phyloP scores from a whole-genome alignment of 169 alveolate genomes.

The Cryptosporidium xiaoi region DNA sequence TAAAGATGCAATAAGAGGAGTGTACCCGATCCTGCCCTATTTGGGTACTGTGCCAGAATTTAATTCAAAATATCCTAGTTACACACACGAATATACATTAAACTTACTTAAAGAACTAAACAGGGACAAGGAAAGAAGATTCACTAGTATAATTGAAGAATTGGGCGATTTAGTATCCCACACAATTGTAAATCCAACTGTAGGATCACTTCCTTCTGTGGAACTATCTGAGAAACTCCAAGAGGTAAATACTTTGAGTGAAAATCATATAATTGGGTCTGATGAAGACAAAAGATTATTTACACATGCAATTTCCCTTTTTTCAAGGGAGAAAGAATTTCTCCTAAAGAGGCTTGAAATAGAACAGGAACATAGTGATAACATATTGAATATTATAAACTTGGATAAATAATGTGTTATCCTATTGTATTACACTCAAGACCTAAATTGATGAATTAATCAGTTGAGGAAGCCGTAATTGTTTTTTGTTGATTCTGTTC shows the following conservation, averaged over 20 bases:
- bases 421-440: no score
- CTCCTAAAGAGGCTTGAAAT: not conserved
- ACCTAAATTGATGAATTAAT: not conserved
- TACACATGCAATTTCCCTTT: constrained; percentile 60
- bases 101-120: constrained; percentile 5
- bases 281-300: constrained; percentile 23
- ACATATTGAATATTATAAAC: constrained; percentile 33
- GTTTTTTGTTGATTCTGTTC: constrained; percentile 48
- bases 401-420: no score
- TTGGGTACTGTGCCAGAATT: constrained; percentile 1
- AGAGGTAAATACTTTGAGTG: constrained; percentile 45
- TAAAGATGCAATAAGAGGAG: constrained; percentile 38
- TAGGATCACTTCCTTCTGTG: constrained; percentile 42
- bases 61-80: constrained; percentile 16
- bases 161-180: constrained; percentile 12
- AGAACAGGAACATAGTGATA: constrained; percentile 53
- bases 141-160: constrained; percentile 13
- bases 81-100: constrained; percentile 11
- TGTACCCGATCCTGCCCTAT: constrained; percentile 47
- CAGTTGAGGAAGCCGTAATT: constrained; percentile 11
- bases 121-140: constrained; percentile 27
- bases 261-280: constrained; percentile 13
- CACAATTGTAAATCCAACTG: constrained; percentile 4
- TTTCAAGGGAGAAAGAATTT: constrained; percentile 58
- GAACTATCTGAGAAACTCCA: constrained; percentile 31